phyloP scores from a whole-genome alignment of 1,284 basidiomycete genomes.

The Rhodotorula sp. region DNA sequence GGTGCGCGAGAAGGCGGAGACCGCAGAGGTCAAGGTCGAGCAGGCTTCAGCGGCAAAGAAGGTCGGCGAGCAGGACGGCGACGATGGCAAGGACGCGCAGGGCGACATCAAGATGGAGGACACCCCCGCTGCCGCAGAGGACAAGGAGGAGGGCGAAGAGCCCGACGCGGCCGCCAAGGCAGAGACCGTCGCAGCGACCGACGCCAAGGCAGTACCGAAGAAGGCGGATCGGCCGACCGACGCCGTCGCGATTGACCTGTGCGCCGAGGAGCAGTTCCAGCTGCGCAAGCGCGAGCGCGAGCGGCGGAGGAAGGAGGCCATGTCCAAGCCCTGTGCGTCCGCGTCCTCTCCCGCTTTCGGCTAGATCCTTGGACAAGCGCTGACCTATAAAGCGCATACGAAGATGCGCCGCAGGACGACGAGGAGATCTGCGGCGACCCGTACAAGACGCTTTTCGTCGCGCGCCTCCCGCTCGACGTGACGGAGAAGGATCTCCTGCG shows the following conservation, averaged over 20 bases:
- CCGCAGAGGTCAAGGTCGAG: slow-evolving; percentile 54
- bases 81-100: slow-evolving; percentile 62
- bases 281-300: slow-evolving; percentile 25
- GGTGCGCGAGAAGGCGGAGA: slow-evolving; percentile 44
- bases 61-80: slow-evolving; percentile 53
- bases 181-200: background rate
- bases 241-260: slow-evolving; percentile 18
- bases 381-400: background rate
- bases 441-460: slow-evolving; percentile 97
- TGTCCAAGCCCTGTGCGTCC: slow-evolving; percentile 40
- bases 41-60: slow-evolving; percentile 50
- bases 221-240: slow-evolving; percentile 8
- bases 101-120: slow-evolving; percentile 41
- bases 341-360: background rate
- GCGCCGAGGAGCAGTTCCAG: slow-evolving; percentile 31
- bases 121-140: slow-evolving; percentile 21
- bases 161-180: background rate
- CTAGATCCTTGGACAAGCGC: no score
- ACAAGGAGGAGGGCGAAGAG: slow-evolving; percentile 50
- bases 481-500: slow-evolving; percentile 87
- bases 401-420: slow-evolving; percentile 89
- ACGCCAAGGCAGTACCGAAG: background rate
- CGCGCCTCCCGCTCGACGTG: slow-evolving; percentile 85
- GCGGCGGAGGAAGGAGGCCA: slow-evolving; percentile 27
- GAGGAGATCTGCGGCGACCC: slow-evolving; percentile 93